Conservation (phyloP, 2,329 filamentous ascomycete species). For the Corniculantispora saksenae region DNA sequence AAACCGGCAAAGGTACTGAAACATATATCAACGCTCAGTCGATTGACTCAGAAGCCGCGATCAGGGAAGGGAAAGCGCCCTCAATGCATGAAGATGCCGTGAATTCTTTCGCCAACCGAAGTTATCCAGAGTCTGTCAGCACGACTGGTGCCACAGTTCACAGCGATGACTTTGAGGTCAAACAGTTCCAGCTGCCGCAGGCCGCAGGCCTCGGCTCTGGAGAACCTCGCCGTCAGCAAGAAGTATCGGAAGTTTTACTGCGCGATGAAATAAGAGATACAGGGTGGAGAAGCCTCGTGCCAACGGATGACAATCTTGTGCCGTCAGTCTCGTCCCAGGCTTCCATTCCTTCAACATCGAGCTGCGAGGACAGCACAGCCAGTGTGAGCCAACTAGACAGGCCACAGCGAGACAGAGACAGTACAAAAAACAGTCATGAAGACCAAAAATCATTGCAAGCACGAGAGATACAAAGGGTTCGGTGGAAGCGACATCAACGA, state of each 20-base stretch:
- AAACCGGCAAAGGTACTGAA: too few species aligned
- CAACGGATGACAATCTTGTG: conserved; percentile 11
- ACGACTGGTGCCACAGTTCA: conserved; percentile 12
- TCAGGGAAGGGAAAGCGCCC: neutral
- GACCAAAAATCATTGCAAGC: too few species aligned
- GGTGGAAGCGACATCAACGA: neutral
- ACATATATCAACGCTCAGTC: too few species aligned
- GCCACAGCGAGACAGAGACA: neutral
- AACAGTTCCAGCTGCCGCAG: neutral
- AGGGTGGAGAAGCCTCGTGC: neutral
- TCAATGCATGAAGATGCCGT: neutral
- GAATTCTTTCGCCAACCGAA: neutral
- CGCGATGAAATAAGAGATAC: too few species aligned
- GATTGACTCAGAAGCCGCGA: too few species aligned
- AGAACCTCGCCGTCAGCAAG: neutral
- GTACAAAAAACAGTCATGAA: neutral
- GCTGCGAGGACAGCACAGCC: neutral
- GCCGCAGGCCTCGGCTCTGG: neutral
- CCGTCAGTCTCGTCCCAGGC: conserved; percentile 8
- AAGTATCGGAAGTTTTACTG: neutral
- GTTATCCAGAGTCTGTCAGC: neutral
- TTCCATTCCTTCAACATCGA: conserved; percentile 8
- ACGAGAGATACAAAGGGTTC: neutral
- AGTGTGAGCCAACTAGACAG: neutral
- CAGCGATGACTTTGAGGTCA: conserved; percentile 17